Conservation (phyloP, 2,329 filamentous ascomycete genomes). For the Colletotrichum lini region DNA sequence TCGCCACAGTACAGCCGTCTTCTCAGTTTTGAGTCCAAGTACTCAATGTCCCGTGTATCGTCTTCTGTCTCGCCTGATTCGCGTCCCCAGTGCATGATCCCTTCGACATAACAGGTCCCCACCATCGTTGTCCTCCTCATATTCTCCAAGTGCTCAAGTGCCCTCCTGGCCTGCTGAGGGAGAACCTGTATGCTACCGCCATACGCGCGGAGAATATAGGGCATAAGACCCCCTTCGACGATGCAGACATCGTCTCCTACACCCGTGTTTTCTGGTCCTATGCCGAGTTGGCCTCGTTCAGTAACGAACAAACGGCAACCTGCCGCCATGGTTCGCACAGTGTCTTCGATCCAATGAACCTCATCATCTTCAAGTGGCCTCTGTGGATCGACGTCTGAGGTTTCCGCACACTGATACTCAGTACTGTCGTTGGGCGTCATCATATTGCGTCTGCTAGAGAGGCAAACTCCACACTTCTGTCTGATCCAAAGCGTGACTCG, state of each 20-base stretch:
- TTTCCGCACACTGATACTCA: background rate
- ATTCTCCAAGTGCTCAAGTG: background rate
- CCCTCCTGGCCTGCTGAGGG: background rate
- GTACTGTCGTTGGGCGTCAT: background rate
- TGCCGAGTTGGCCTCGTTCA: background rate
- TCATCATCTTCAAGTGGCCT: background rate
- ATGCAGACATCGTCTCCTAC: background rate
- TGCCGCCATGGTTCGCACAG: background rate
- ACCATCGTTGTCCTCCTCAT: background rate
- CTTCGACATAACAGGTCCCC: constrained; percentile 28
- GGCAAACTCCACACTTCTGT: background rate
- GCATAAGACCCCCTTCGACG: constrained; percentile 30
- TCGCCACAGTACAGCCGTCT: background rate
- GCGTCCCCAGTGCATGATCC: constrained; percentile 25
- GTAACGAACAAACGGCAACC: constrained; percentile 24
- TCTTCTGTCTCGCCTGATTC: background rate
- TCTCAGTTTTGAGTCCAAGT: constrained; percentile 3
- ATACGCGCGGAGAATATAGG: background rate
- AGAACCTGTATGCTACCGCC: background rate
- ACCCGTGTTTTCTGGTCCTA: constrained; percentile 12
- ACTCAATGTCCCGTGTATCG: background rate
- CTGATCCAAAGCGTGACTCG: background rate
- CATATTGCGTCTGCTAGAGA: background rate
- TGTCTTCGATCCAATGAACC: constrained; percentile 9
- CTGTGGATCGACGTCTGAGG: background rate